These are phyloP conservation scores for Escallonia herrerae DNA, from an alignment of 129 eudicot genomes.

Conservation along the genomic window DNA sequence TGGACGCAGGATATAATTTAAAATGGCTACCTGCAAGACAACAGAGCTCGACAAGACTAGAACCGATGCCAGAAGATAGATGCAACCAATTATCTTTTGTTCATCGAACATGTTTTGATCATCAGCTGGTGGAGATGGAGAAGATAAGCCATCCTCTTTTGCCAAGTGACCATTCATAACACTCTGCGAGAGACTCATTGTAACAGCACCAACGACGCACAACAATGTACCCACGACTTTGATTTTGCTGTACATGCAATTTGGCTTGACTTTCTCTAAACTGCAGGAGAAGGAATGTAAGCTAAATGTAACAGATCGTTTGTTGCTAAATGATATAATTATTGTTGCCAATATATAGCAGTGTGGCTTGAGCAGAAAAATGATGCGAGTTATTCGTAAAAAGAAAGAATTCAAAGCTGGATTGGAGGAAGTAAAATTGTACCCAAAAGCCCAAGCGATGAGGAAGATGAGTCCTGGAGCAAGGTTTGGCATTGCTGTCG, in stretches of 20 bases:
- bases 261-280: conserved; percentile 45
- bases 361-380: too few relatives aligned
- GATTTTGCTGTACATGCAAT: conserved; percentile 48
- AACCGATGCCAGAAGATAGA: conserved; percentile 60
- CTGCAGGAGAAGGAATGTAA: conserved; percentile 16
- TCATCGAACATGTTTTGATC: conserved; percentile 18
- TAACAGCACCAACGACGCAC: conserved; percentile 57
- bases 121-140: conserved; percentile 12
- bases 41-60: conserved; percentile 48
- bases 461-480: conserved; percentile 67
- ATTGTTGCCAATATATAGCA: too few relatives aligned
- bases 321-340: too few relatives aligned
- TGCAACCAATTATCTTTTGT: conserved; percentile 38
- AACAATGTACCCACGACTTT: conserved; percentile 55
- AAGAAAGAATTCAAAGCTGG: background rate
- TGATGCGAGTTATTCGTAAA: too few relatives aligned
- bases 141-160: background rate
- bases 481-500: conserved; percentile 81
- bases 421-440: background rate
- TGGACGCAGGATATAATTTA: background rate
- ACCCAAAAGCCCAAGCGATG: conserved; percentile 65
- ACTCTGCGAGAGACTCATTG: conserved; percentile 60
- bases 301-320: too few relatives aligned
- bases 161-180: background rate
- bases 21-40: conserved; percentile 48